These are phyloP conservation scores for Penicillium sclerotigenum DNA, from an alignment of 2,329 filamentous ascomycete species.

Conservation along the genomic window DNA sequence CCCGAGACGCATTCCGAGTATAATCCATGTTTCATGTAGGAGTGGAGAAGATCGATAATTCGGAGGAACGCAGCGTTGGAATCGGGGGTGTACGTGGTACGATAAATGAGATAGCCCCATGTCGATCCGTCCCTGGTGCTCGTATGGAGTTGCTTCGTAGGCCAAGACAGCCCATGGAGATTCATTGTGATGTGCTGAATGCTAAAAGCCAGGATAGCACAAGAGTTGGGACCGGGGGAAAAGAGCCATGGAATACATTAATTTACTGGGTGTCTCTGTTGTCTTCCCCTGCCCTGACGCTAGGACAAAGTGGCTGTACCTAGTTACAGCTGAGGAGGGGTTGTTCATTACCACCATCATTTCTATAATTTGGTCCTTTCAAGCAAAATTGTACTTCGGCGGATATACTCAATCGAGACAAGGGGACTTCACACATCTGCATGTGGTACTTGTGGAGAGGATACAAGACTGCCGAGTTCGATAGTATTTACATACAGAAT, in stretches of 20 bases:
- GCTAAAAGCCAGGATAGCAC: not conserved
- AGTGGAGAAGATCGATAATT: slow-evolving; percentile 1
- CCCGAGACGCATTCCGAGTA: not conserved
- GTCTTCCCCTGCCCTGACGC: not conserved
- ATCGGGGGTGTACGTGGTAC: not conserved
- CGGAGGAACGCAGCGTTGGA: not conserved
- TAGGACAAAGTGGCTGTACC: too few species aligned
- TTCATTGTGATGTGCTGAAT: not conserved
- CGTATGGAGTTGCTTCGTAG: not conserved
- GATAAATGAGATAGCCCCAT: slow-evolving; percentile 7
- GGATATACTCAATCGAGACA: not conserved
- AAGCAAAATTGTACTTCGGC: not conserved
- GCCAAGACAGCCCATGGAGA: not conserved
- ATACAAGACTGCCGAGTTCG: not conserved
- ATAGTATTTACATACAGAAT: not conserved
- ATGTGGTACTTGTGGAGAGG: not conserved
- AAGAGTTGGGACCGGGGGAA: not conserved
- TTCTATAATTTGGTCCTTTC: too few species aligned
- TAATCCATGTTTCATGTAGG: not conserved
- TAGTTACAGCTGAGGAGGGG: not conserved
- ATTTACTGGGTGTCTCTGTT: not conserved
- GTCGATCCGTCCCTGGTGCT: not conserved
- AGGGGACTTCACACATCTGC: not conserved
- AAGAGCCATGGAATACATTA: not conserved
- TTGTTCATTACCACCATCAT: not conserved